A percentile compares a stretch with the other conserved stretches of the same genome.
Evolutionary conservation across 75 land plant genomes (phyloP).

Genomic region (Selaginella tamariscina): DNA sequence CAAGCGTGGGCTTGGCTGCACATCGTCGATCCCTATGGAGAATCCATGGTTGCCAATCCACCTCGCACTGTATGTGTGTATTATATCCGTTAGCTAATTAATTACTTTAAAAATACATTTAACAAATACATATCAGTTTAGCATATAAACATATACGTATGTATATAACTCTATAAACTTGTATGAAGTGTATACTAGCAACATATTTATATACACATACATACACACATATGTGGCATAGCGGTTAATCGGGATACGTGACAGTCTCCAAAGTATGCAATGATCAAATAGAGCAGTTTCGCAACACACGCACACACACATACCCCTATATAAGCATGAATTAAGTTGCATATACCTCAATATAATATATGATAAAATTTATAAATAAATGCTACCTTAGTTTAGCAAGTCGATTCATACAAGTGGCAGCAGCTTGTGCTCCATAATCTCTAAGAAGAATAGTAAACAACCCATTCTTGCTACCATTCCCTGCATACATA

Average conservation of each 20-base stretch:
- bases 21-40: constrained; percentile 97
- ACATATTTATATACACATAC: too few relatives aligned
- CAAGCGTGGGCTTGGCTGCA: constrained; percentile 60
- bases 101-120: too few relatives aligned
- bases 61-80: constrained; percentile 53
- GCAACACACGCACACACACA: too few relatives aligned
- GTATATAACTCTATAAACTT: too few relatives aligned
- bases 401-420: constrained; percentile 98
- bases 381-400: constrained; percentile 40
- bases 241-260: too few relatives aligned
- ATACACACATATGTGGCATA: too few relatives aligned
- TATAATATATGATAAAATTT: background rate
- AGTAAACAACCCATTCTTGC: constrained; percentile 80
- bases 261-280: too few relatives aligned
- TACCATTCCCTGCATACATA: constrained; percentile 75
- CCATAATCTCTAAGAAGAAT: constrained; percentile 82
- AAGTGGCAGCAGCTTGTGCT: constrained; percentile 76
- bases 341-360: too few relatives aligned
- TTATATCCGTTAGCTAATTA: background rate
- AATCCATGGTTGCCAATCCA: constrained; percentile 99
- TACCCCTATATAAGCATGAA: too few relatives aligned
- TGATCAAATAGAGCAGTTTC: too few relatives aligned
- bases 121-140: background rate
- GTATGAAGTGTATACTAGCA: too few relatives aligned
- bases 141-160: too few relatives aligned